Conservation (phyloP, 139 green algal species). For the Tetraselmis chui region DNA sequence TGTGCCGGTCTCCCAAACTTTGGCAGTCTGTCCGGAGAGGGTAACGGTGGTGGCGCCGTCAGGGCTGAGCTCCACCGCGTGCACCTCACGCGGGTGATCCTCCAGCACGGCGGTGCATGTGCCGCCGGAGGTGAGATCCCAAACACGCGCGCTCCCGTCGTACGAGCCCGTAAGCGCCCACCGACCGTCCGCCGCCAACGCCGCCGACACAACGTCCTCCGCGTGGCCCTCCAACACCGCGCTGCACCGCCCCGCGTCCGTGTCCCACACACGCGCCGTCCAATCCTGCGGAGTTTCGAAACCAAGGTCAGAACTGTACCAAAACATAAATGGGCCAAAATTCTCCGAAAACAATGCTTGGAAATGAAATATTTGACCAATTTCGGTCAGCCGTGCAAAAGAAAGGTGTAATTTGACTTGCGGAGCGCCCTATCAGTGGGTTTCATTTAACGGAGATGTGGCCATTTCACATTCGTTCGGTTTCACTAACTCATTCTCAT, state of each 20-base stretch:
- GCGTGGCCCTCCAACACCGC: conserved; percentile 59
- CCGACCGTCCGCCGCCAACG: conserved; percentile 7
- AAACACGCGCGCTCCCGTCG: conserved; percentile 38
- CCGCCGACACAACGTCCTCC: conserved; percentile 28
- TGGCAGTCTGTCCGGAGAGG: background rate
- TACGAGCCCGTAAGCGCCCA: conserved; percentile 44
- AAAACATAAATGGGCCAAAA: too few relatives aligned
- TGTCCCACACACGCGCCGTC: background rate
- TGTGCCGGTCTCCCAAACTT: background rate
- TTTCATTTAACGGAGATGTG: too few relatives aligned
- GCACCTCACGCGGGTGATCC: background rate
- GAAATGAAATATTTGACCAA: too few relatives aligned
- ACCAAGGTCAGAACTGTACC: too few relatives aligned
- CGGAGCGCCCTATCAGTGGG: too few relatives aligned
- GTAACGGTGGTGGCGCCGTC: background rate
- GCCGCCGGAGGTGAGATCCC: conserved; percentile 29
- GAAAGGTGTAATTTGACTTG: too few relatives aligned
- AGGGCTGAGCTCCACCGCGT: background rate
- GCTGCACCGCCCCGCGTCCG: conserved; percentile 18
- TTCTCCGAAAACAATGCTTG: too few relatives aligned
- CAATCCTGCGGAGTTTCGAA: background rate
- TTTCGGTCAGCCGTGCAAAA: too few relatives aligned
- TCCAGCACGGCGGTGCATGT: background rate
- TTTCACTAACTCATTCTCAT: too few relatives aligned
- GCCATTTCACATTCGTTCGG: too few relatives aligned